Evolutionary conservation across 208 protist species (phyloP), one percentile per base, ranked within the genome.

Genomic region (Wallacemonas collosoma): DNA sequence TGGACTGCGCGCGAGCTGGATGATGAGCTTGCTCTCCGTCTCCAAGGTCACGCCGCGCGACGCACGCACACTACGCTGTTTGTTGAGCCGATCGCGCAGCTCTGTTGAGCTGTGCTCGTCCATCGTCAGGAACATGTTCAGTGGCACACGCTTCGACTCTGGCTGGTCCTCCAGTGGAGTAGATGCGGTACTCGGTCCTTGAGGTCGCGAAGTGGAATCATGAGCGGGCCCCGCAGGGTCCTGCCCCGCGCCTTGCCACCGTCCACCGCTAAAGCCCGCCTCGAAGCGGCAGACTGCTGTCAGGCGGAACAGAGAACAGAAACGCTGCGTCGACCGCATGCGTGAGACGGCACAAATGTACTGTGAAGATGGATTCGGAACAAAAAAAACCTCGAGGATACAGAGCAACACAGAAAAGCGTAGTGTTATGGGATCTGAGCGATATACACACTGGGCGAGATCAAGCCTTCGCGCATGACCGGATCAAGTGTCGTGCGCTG

Each of bases 21-120:
- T 60, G 43, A 86, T 75, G n/a, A 96, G 79, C 14, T 83, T 78
- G 35, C 68, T 83, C 68, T 91, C 86, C 53, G 88, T 91, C 60
- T 92, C 84, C 4, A 96, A 68, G 1, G 83, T 82, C 56, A 48
- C 40, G 62, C 43, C 68, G 80, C 61, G 26, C 75, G 84, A 53
- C 77, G 72, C 26, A 15, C 48, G 51, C 60, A 50, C 17, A 14
- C 26, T 53, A 44, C 54, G 68, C 68, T 84, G 78, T 51, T 75
- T 63, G 40, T 65, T 53, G 9, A 77, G 68, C 55, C 66, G 76
- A 17, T 68, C 72, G 43, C 77, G 79, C 53, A 84, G 66, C 51
- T 79, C 75, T 17, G 38, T 26, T 4, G 70, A 61, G 45, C 70
- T 70, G 56, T 74, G 63, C 41, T 71, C 66, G 41, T 71, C 66